Evolutionary conservation across 2,329 filamentous ascomycete species (phyloP), one percentile per base, ranked within the genome.

Genomic region (Zymoseptoria crescenta): DNA sequence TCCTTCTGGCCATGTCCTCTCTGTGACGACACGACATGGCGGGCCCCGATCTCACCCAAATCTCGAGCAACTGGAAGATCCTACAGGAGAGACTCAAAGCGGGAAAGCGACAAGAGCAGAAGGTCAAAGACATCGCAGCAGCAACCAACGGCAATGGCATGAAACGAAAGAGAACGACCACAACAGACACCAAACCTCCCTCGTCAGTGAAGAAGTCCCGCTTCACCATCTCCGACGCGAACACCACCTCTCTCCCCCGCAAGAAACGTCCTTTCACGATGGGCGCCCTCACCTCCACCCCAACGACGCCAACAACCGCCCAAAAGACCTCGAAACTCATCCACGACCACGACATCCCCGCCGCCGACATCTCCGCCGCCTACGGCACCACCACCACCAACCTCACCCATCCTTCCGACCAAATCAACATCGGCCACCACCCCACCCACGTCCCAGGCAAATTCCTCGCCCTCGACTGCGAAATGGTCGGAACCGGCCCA

Each of bases 381-480:
- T 82, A 86, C 66, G 79, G 82, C 67, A 79, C 87, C 41, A 81
- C 86, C 0, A 72, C 82, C 27, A 82, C 85, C 67, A 78, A 83
- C 83, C 16, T 89, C 75, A 78, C 81, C 51, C 75, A 84, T 41
- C 55, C 52, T 3, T 80, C 81, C 9, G 65, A 75, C 64, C 68
- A 80, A 54, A 66, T 74, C 53, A 79, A 80, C 62, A 72, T 73
- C 62, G 76, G 78, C 57, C 68, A 76, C 1, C 66, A 71, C 63
- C 73, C 77, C 24, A 83, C 81, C 5, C 76, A 87, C 41, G 83
- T 91, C 56, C 77, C 92, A 20, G 94, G 93, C 55, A 96, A 94
- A 80, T 99, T 96, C 73, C 77, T 99, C 49, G 88, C 89, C 20
- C 84, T 99, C 52, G 94, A 99, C 77, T 99, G 94, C 74, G 94